Evolutionary conservation across 2,329 filamentous ascomycete genomes (phyloP), one percentile per base, ranked within the genome.

Genomic region (Rutstroemia sp.): DNA sequence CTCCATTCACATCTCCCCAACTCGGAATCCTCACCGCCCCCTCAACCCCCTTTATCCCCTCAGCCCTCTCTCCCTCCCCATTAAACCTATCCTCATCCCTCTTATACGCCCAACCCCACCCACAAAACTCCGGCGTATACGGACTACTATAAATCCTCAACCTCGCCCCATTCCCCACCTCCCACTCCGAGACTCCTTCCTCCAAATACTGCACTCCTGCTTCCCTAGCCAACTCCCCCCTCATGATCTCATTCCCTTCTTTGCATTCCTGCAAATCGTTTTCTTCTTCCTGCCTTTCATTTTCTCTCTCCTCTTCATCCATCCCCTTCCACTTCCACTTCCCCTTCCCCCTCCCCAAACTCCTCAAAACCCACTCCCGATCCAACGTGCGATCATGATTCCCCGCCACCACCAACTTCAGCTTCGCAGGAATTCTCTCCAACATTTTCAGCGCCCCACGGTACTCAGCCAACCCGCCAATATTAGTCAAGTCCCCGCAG

Each of bases 331-430:
- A 27, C 36, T 21, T 56, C 4, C 6, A 45, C 12, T 25, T 44
- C 19, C 10, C 44, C 14, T 2, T 10, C 9, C 4, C 5, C 4
- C 1, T 12, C 1, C 46, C 38, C 2, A 36, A 8, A 19, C 14
- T 27, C 10, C 38, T 17, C 4, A 44, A 3, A 6, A 55, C 27
- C 47, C 44, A 67, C 8, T 76, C 74, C 2, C 80, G 80, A 14
- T 78, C 69, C 0, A 85, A 72, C 4, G 75, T 77, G 39, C 82
- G 71, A 62, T 84, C 81, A 67, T 85, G 82, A 61, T 85, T 85
- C 0, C 82, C 82, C 0, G 81, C 76, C 57, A 85, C 83, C 12
- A 84, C 76, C 19, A 85, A 71, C 62, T 84, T 85, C 6, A 84
- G 66, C 14, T 76, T 73, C 3, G 81, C 81, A 9, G 77, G 68